Evolutionary conservation across 2,329 filamentous ascomycete genomes (phyloP).

Genomic region (Trichoderma simmonsii): DNA sequence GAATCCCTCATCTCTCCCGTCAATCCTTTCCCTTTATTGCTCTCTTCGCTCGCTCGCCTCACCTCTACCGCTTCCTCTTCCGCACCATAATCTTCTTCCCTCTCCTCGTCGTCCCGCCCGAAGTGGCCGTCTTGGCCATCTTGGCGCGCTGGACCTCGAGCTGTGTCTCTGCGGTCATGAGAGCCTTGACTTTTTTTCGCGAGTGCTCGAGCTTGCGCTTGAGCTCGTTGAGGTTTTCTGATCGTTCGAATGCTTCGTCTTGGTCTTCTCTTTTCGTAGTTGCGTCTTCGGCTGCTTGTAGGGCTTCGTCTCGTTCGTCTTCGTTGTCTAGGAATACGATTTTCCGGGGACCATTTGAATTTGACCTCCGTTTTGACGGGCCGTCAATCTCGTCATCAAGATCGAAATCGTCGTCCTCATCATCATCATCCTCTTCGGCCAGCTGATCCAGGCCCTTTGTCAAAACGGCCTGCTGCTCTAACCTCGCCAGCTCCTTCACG

Average conservation of each 20-base stretch:
- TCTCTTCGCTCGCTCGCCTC: not conserved
- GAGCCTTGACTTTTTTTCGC: slow-evolving; percentile 51
- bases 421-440: slow-evolving; percentile 33
- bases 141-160: slow-evolving; percentile 58
- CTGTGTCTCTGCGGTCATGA: slow-evolving; percentile 55
- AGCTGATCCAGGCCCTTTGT: slow-evolving; percentile 37
- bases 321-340: slow-evolving; percentile 50
- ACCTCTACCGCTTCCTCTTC: slow-evolving; percentile 55
- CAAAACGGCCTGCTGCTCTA: slow-evolving; percentile 55
- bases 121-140: slow-evolving; percentile 64
- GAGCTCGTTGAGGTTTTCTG: slow-evolving; percentile 45
- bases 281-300: slow-evolving; percentile 30
- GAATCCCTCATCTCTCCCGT: not conserved
- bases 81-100: slow-evolving; percentile 62
- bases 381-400: slow-evolving; percentile 35
- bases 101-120: slow-evolving; percentile 55
- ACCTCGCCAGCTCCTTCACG: slow-evolving; percentile 52
- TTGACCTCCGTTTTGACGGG: slow-evolving; percentile 27
- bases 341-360: slow-evolving; percentile 41
- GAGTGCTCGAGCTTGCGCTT: slow-evolving; percentile 48
- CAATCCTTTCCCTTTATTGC: no score
- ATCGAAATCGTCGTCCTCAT: slow-evolving; percentile 32
- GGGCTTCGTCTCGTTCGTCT: slow-evolving; percentile 33
- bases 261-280: slow-evolving; percentile 23
- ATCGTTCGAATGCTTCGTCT: slow-evolving; percentile 36